Evolutionary conservation across 257 asterid genomes (phyloP).

Genomic region (Penstemon eatonii): DNA sequence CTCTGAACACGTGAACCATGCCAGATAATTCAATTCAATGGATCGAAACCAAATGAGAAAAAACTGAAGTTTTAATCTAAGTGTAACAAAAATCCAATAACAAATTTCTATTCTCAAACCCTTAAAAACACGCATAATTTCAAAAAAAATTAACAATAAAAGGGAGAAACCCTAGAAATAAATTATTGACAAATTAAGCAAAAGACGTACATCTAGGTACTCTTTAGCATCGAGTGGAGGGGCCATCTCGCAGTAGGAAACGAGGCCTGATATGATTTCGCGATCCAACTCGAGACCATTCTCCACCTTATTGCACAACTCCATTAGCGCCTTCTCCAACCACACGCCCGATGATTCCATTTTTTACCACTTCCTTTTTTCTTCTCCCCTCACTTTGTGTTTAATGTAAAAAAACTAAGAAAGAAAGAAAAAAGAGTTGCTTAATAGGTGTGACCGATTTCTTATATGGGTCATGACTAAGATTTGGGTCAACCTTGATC

Average conservation of each 20-base stretch:
- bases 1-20: not conserved
- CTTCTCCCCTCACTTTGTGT: not conserved
- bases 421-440: no score
- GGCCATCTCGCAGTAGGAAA: constrained; percentile 90
- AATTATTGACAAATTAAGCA: not conserved
- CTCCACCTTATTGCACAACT: constrained; percentile 54
- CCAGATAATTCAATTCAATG: not conserved
- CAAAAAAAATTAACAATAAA: not conserved
- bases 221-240: constrained; percentile 92
- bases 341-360: constrained; percentile 69
- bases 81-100: no score
- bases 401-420: no score
- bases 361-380: constrained; percentile 19
- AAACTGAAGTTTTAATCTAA: not conserved
- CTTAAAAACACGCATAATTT: no score
- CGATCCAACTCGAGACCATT: constrained; percentile 78
- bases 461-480: no score
- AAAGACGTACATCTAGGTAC: constrained; percentile 71
- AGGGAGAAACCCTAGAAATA: constrained; percentile 4
- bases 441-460: no score
- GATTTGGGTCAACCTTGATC: no score
- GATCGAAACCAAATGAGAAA: not conserved
- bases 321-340: constrained; percentile 72
- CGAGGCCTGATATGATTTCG: constrained; percentile 85
- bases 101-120: no score